A percentile compares a stretch with the other conserved stretches of the same genome.
Conservation (phyloP, 495 filamentous ascomycete species). For the Xylaria intraflava region DNA sequence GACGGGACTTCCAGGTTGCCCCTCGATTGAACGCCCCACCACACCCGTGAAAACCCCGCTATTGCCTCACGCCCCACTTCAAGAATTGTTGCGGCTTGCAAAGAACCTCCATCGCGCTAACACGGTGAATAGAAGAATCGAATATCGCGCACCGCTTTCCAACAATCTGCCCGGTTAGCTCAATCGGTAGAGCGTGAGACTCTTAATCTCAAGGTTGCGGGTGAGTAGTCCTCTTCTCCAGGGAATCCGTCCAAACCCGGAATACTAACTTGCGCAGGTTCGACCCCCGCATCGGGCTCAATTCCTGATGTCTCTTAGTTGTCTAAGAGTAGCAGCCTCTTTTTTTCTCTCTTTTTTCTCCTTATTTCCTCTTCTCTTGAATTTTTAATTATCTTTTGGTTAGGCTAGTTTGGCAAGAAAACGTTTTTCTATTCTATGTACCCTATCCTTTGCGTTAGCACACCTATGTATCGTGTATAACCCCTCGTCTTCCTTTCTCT, state of each 20-base stretch:
- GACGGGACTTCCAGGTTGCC: too few relatives aligned
- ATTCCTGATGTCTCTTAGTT: slow-evolving; percentile 29
- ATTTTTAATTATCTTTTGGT: neutral
- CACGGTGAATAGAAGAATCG: neutral
- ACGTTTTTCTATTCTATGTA: neutral
- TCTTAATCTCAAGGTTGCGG: neutral
- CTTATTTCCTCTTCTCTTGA: neutral
- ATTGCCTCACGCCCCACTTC: neutral
- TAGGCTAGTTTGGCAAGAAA: neutral
- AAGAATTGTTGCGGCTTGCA: neutral
- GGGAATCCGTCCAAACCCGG: neutral
- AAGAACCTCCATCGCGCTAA: neutral
- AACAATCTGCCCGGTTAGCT: neutral
- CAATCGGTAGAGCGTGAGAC: neutral
- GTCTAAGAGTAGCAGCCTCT: neutral
- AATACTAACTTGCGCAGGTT: slow-evolving; percentile 3
- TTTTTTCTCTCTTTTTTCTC: neutral
- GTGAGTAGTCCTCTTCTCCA: neutral
- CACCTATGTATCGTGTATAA: too few relatives aligned
- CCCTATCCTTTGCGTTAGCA: neutral
- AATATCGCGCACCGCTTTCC: neutral
- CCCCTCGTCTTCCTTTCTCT: too few relatives aligned
- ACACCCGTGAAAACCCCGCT: too few relatives aligned
- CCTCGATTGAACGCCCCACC: neutral
- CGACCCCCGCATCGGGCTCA: slow-evolving; percentile 37